Percentiles rank a stretch among this genome's conserved stretches.
These are phyloP conservation scores for Aureobasidium pullulans DNA, from an alignment of 2,329 filamentous ascomycete species.

Conservation along the genomic window DNA sequence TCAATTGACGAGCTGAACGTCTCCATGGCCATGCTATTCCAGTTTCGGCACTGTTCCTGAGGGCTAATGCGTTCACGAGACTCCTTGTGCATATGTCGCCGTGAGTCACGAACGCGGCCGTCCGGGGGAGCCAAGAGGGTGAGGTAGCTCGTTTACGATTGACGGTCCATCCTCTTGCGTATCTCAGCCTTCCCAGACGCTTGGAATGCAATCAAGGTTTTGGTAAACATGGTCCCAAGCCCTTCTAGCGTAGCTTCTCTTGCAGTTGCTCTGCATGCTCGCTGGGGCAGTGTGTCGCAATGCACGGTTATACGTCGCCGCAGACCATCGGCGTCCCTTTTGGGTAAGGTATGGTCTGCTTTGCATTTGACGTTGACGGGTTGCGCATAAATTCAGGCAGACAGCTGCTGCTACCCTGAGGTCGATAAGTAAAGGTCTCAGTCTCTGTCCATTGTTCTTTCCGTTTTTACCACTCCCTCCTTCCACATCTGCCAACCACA, in stretches of 20 bases:
- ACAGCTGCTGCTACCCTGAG: not conserved
- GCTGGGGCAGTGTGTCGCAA: not conserved
- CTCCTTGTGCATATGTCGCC: not conserved
- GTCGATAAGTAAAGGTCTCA: slow-evolving; percentile 1
- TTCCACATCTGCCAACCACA: not conserved
- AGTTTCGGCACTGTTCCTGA: slow-evolving; percentile 3
- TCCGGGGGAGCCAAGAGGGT: not conserved
- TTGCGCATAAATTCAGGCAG: slow-evolving; percentile 10
- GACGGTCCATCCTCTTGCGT: slow-evolving; percentile 3
- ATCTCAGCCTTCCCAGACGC: not conserved
- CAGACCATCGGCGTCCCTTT: slow-evolving; percentile 6
- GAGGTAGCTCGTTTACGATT: slow-evolving; percentile 4
- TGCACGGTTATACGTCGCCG: slow-evolving; percentile 4
- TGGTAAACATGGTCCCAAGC: not conserved
- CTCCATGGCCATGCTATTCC: not conserved
- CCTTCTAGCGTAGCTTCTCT: slow-evolving; percentile 5
- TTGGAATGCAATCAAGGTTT: slow-evolving; percentile 6
- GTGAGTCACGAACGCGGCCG: slow-evolving; percentile 4
- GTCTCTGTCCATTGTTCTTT: not conserved
- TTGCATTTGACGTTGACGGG: not conserved
- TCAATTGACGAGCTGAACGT: not conserved
- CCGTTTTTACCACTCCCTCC: not conserved
- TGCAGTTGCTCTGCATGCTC: not conserved
- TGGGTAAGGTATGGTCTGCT: slow-evolving; percentile 1
- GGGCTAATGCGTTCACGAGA: not conserved